Evolutionary conservation across 2,329 filamentous ascomycete genomes (phyloP).

Genomic region (Verticillium klebahnii): DNA sequence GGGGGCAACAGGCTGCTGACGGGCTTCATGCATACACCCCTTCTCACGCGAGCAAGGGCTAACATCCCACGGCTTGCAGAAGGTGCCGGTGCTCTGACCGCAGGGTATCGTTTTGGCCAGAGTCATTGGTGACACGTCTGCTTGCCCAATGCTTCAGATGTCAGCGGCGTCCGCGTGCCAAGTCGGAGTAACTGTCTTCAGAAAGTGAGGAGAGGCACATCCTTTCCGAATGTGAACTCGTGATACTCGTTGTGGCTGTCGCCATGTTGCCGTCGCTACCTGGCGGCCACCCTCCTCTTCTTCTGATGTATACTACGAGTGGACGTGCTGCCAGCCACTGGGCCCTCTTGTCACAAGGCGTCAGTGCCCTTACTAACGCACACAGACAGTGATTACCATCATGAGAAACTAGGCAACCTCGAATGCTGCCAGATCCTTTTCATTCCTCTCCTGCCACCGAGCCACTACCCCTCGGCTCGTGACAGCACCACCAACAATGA

Average conservation of each 20-base stretch:
- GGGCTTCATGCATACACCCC: background rate
- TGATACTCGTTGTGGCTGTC: background rate
- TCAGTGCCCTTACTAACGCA: background rate
- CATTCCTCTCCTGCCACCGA: background rate
- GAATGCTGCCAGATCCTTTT: background rate
- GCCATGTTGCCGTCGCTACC: too few species aligned
- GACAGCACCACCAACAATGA: background rate
- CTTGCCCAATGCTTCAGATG: background rate
- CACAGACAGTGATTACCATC: background rate
- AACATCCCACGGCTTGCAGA: background rate
- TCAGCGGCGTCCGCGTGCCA: background rate
- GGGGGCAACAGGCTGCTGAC: background rate
- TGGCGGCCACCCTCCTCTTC: background rate
- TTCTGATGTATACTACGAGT: background rate
- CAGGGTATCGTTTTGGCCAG: background rate
- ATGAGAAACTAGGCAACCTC: background rate
- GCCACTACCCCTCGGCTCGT: background rate
- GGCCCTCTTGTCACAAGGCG: background rate
- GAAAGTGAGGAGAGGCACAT: background rate
- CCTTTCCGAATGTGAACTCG: background rate
- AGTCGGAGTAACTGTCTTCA: background rate
- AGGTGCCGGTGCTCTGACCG: background rate
- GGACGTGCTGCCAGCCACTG: background rate
- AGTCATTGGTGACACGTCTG: background rate
- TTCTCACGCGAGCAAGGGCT: background rate